Conservation (phyloP, 129 eudicot species). For the Centella asiatica region DNA sequence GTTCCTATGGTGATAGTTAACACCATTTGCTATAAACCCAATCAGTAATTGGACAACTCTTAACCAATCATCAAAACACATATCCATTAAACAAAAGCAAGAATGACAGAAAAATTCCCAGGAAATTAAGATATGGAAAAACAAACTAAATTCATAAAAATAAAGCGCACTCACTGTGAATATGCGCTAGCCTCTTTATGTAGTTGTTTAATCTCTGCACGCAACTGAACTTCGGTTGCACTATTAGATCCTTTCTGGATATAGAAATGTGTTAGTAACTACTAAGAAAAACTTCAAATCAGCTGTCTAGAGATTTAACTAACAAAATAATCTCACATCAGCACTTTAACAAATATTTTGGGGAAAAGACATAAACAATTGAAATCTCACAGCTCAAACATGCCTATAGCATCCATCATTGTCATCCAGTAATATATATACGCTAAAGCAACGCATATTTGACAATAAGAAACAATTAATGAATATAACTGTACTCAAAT, state of each 20-base stretch:
- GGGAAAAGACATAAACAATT: too few species aligned
- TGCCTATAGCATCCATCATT: too few species aligned
- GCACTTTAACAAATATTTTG: not conserved
- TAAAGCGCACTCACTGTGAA: constrained; percentile 50
- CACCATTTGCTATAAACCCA: not conserved
- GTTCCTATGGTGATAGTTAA: not conserved
- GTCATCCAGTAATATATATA: too few species aligned
- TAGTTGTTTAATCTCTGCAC: constrained; percentile 57
- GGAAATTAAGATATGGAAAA: not conserved
- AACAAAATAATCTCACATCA: not conserved
- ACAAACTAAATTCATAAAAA: not conserved
- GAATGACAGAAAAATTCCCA: not conserved
- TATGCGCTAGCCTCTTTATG: constrained; percentile 54
- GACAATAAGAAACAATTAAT: too few species aligned
- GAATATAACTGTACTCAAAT: too few species aligned
- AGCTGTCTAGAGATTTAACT: not conserved
- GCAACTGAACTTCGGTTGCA: constrained; percentile 35
- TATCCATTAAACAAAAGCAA: not conserved
- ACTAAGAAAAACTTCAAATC: too few species aligned
- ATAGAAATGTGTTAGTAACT: not conserved
- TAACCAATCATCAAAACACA: not conserved
- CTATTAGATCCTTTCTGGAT: constrained; percentile 42
- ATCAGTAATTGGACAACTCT: not conserved
- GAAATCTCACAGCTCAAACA: not conserved
- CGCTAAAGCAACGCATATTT: not conserved